Percentiles rank a stretch among this genome's conserved stretches.
Conservation (phyloP, 2,329 filamentous ascomycete genomes). For the Nothopassalora personata region DNA sequence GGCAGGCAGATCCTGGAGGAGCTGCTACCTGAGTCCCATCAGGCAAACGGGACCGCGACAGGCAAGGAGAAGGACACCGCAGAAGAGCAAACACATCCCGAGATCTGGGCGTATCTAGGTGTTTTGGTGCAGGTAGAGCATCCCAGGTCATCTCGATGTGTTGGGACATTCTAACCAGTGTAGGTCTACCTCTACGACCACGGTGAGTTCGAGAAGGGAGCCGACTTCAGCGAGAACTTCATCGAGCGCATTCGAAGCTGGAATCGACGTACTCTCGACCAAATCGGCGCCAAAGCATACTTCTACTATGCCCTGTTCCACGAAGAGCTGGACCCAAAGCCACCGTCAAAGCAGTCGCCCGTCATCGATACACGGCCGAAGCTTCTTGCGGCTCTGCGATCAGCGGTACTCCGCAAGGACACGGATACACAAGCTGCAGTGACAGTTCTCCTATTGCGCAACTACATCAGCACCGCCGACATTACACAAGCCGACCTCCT, state of each 20-base stretch:
- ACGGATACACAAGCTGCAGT: slow-evolving; percentile 95
- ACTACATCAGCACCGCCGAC: slow-evolving; percentile 92
- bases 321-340: slow-evolving; percentile 80
- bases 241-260: slow-evolving; percentile 79
- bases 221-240: slow-evolving; percentile 76
- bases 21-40: slow-evolving; percentile 25
- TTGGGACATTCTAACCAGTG: slow-evolving; percentile 33
- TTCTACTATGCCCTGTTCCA: slow-evolving; percentile 97
- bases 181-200: slow-evolving; percentile 86
- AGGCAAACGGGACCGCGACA: slow-evolving; percentile 15
- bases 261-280: slow-evolving; percentile 91
- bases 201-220: slow-evolving; percentile 73
- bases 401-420: slow-evolving; percentile 94
- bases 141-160: background rate
- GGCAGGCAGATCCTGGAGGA: slow-evolving; percentile 31
- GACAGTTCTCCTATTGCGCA: slow-evolving; percentile 88
- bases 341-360: slow-evolving; percentile 82
- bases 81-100: slow-evolving; percentile 31
- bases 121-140: slow-evolving; percentile 32
- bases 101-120: slow-evolving; percentile 36
- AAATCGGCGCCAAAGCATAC: slow-evolving; percentile 90
- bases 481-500: slow-evolving; percentile 95
- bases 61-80: slow-evolving; percentile 19
- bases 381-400: slow-evolving; percentile 81
- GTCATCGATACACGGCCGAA: slow-evolving; percentile 81